Conservation (phyloP, 2,329 filamentous ascomycete species). For the Tolypocladium cylindrosporum region DNA sequence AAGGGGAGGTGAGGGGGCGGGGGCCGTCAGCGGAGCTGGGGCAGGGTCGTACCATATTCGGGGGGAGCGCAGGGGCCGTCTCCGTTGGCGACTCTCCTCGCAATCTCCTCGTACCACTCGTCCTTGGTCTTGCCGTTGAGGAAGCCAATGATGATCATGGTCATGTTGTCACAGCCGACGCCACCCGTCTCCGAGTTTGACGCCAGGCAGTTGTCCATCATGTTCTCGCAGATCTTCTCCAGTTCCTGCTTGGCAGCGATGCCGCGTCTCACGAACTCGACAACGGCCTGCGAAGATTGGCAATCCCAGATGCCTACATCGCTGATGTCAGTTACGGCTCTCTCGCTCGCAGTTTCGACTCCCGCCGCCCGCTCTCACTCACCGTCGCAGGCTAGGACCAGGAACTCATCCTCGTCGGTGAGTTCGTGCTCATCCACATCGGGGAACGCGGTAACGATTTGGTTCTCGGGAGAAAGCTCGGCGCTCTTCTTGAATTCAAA, state of each 20-base stretch:
- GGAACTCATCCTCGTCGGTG: conserved; percentile 87
- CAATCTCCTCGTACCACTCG: conserved; percentile 96
- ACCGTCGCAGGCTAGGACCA: conserved; percentile 91
- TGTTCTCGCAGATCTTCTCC: conserved; percentile 94
- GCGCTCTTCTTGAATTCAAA: conserved; percentile 99
- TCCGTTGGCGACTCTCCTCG: conserved; percentile 85
- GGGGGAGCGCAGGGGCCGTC: conserved; percentile 97
- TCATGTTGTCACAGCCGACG: conserved; percentile 99
- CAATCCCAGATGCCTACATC: conserved; percentile 93
- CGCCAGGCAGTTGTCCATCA: conserved; percentile 99
- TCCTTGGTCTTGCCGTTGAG: conserved; percentile 89
- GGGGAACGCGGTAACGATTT: conserved; percentile 95
- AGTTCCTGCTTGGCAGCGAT: conserved; percentile 95
- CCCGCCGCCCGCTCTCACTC: conserved; percentile 22
- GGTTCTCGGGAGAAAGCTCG: conserved; percentile 91
- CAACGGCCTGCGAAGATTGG: conserved; percentile 92
- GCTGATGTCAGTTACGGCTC: neutral
- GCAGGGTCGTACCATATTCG: conserved; percentile 84
- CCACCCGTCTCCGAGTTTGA: conserved; percentile 97
- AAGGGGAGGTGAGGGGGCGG: neutral
- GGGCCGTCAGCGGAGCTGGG: conserved; percentile 14
- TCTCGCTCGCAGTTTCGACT: neutral
- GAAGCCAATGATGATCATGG: conserved; percentile 84
- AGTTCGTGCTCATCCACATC: conserved; percentile 90
- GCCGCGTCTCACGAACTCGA: conserved; percentile 93